Percentiles rank a stretch among this genome's conserved stretches.
phyloP scores from a whole-genome alignment of 257 asterid species.

The Nicotiana tabacum region DNA sequence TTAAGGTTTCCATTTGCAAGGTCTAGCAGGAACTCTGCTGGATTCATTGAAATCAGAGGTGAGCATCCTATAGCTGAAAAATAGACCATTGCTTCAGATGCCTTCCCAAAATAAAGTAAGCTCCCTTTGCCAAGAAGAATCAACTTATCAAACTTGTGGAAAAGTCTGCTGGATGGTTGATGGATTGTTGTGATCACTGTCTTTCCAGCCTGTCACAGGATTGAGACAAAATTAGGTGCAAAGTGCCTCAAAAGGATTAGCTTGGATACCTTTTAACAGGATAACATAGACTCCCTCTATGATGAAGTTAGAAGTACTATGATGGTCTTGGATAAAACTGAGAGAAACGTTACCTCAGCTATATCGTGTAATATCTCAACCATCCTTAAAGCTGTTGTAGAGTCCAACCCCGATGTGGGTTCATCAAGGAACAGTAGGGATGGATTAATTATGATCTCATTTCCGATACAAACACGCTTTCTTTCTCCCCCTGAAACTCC shows the following conservation, averaged over 20 bases:
- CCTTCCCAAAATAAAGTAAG: constrained; percentile 77
- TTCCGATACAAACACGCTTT: constrained; percentile 89
- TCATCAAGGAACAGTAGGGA: constrained; percentile 87
- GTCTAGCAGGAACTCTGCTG: constrained; percentile 91
- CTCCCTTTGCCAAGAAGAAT: constrained; percentile 81
- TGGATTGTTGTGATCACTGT: constrained; percentile 91
- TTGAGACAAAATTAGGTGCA: background rate
- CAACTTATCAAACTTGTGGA: constrained; percentile 87
- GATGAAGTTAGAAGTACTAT: background rate
- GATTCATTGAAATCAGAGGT: constrained; percentile 83
- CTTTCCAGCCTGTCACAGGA: constrained; percentile 62
- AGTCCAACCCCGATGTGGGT: constrained; percentile 96
- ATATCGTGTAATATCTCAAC: constrained; percentile 72
- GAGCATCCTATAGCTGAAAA: constrained; percentile 76
- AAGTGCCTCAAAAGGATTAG: background rate
- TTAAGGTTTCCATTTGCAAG: constrained; percentile 83
- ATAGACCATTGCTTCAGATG: constrained; percentile 66
- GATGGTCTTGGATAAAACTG: background rate
- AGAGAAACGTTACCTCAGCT: constrained; percentile 52
- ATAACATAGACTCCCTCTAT: background rate
- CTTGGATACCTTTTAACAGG: background rate
- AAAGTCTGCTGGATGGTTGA: constrained; percentile 94
- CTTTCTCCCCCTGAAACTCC: constrained; percentile 99
- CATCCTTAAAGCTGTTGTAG: constrained; percentile 93
- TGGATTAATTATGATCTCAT: constrained; percentile 86